Base-by-base conservation (phyloP, 768 basidiomycete genomes). In the Mycena polygramma region DNA sequence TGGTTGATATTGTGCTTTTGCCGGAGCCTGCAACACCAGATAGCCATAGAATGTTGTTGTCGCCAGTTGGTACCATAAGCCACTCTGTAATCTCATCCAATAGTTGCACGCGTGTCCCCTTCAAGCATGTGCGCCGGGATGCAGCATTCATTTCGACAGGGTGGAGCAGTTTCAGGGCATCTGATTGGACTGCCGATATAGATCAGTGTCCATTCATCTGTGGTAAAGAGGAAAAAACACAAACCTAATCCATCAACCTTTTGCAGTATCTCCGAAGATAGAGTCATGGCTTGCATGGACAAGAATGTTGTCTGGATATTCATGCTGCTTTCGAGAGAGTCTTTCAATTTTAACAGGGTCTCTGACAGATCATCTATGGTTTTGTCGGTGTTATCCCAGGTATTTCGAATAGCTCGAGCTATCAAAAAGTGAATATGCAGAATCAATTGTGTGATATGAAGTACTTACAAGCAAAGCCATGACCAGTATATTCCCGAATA, bases 401-500 rank as follows among this genome's bases (percentile, higher is more conserved):
- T 26, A 8, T 9, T 14, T 7, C 36, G 51, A 20, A 46, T 4
- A 20, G 20, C 15, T 7, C 62, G 49, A 20, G 26, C 62, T 63
- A 39, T 45, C 14, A 35, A 6, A 6, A 2, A 11, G 20, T 63
- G 9, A 53, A 39, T 41, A n/a, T n/a, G n/a, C n/a, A n/a, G 4
- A 52, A 14, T 13, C 13, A 63, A 4, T 4, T 7, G 2, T 14
- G 59, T n/a, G 46, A 17, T 39, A 7, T 51, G 24, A 49, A 17
- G 66, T n/a, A 41, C 60, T 9, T 35, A 82, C 82, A 68, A 69
- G 74, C 72, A 43, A 83, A 82, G 11, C 80, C 80, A 57, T 76
- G 69, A 0, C 79, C 77, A 45, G 72, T 76, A 52, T 79, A 82
- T 66, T 82, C 81, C 7, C 75, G 79, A 54, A 82, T 70, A 62